phyloP scores from a whole-genome alignment of 768 basidiomycete genomes.

The Kwoniella bestiolae region DNA sequence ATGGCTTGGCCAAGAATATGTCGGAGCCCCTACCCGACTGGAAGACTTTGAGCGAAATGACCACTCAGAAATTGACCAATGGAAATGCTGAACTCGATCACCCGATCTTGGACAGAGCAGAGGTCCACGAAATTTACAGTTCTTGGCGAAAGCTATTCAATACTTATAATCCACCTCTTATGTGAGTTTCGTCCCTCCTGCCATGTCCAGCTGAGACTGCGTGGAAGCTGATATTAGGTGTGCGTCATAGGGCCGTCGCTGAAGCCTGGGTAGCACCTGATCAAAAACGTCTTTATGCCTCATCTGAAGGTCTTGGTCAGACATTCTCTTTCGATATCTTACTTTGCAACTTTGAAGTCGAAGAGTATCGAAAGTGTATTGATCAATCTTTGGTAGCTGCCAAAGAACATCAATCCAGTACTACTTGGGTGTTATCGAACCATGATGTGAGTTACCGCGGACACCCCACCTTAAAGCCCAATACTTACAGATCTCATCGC shows the following conservation, averaged over 20 bases:
- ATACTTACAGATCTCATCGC: neutral
- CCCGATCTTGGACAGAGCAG: constrained; percentile 42
- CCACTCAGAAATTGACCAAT: constrained; percentile 24
- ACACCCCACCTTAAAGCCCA: too few species aligned
- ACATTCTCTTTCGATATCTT: constrained; percentile 51
- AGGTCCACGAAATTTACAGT: constrained; percentile 44
- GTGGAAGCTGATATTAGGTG: too few species aligned
- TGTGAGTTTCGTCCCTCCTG: constrained; percentile 31
- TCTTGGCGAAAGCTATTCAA: constrained; percentile 49
- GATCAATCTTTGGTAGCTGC: constrained; percentile 24
- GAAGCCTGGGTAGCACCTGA: constrained; percentile 48
- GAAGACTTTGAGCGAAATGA: constrained; percentile 28
- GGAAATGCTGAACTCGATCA: constrained; percentile 30
- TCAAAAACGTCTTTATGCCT: constrained; percentile 42
- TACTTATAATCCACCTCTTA: constrained; percentile 48
- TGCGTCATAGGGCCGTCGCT: constrained; percentile 38
- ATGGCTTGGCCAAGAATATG: constrained; percentile 44
- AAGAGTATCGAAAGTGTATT: constrained; percentile 35
- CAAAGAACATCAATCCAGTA: constrained; percentile 24
- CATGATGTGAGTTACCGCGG: constrained; percentile 8
- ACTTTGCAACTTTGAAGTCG: constrained; percentile 33
- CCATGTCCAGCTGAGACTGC: too few species aligned
- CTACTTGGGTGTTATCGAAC: constrained; percentile 49
- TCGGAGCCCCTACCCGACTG: constrained; percentile 26
- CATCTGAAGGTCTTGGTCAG: constrained; percentile 44